Evolutionary conservation across 2,329 filamentous ascomycete species (phyloP), one percentile per base, ranked within the genome.

Genomic region (Alternaria novae-zelandiae): DNA sequence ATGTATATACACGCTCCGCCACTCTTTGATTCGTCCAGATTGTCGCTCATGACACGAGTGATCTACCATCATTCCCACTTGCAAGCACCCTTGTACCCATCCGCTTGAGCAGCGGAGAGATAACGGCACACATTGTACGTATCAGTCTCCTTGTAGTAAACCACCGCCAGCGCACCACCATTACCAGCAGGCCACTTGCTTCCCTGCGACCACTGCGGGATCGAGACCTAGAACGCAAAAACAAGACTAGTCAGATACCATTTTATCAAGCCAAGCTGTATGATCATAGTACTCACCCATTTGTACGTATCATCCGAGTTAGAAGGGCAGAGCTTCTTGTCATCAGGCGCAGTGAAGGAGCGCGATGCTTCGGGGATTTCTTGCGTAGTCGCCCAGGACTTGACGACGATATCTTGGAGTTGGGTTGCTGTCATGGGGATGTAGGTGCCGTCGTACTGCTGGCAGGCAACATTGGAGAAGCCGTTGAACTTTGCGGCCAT

Each of bases 101-200:
- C 20, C 6, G 17, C n/a, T 30, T 61, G 59, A 21, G 17, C 32
- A 49, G 25, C 47, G 10, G 58, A 17, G 2, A 54, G 11, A 23
- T 44, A 21, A 13, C 25, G 10, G 17, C 61, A 64, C 8, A 43
- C 20, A 17, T 30, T n/a, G 12, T 64, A 64, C 9, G 61, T 61
- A 32, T 64, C 61, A 2, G 58, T 57, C 0, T 57, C 58, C 15
- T 64, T 61, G 47, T 61, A 64, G 28, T 64, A 57, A 4, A 61
- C 53, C 8, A 50, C 47, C 8, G 49, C 49, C 21, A 64, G 3
- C 6, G 43, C 36, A 10, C 62, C 62, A 21, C 57, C 50, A 3
- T 13, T 6, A 23, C 45, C 13, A 11, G 30, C 12, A 6, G 15
- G 9, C 6, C 4, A 15, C 13, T 20, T 10, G 15, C 53, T 45